Evolutionary conservation across 2,329 filamentous ascomycete genomes (phyloP), one percentile per base, ranked within the genome.

Genomic region (Periglandula ipomoeae): DNA sequence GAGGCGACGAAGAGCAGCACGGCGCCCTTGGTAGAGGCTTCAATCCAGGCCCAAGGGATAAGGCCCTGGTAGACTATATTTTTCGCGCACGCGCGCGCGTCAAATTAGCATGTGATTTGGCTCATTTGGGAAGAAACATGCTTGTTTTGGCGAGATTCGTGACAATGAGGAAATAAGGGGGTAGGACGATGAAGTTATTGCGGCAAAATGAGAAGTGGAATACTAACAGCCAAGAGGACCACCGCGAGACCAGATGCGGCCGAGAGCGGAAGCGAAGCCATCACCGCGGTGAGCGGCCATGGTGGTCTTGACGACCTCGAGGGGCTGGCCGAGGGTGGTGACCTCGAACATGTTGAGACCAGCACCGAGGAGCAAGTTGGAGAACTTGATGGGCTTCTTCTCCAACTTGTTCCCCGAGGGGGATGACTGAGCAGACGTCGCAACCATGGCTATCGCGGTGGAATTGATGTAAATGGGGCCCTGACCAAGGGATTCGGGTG

Each of bases 331-430:
- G 56, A 78, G 69, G 51, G 76, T 78, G 56, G 75, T 80, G 65
- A 85, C 76, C 82, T 96, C 90, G 70, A 96, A 96, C 81, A 96
- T 75, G 79, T 95, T 96, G 73, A 96, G 81, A 61, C 89, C 88
- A 66, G 88, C 87, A 65, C 90, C 90, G 62, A 96, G 82, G 64
- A 98, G 77, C 80, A 98, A 72, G 76, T 98, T 98, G 77, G 89
- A 95, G 80, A 97, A 97, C 82, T 96, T 97, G 81, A 98, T 81
- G 58, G 93, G 93, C 82, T 97, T 97, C 87, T 97, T 97, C 85
- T 96, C 90, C 68, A 94, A 75, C 70, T 69, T 73, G 43, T 56
- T 70, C 70, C 60, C 67, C 62, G 55, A 69, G 59, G 65, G 68
- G 69, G 67, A 73, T 71, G 69, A 71, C 59, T 76, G 70, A 62